phyloP scores from a whole-genome alignment of 73 alveolate genomes.

The Loxodes magnus region DNA sequence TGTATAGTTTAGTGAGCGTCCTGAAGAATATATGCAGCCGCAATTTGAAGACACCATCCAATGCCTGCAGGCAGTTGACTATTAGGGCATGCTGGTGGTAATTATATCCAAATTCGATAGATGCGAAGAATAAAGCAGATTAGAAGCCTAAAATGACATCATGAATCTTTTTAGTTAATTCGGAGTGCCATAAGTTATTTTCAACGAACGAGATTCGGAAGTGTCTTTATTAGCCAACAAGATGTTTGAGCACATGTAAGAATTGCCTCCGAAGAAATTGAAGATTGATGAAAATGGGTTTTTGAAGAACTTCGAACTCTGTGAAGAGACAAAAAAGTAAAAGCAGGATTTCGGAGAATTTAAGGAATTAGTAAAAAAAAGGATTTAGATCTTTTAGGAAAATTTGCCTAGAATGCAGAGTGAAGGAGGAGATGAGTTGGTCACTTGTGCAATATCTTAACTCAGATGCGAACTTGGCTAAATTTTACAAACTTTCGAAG shows the following conservation, averaged over 20 bases:
- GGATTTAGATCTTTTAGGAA: not conserved
- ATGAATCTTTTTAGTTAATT: not conserved
- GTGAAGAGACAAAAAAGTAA: not conserved
- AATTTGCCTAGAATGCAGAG: not conserved
- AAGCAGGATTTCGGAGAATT: not conserved
- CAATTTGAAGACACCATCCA: not conserved
- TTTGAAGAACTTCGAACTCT: not conserved
- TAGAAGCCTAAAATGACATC: not conserved
- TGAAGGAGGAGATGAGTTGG: not conserved
- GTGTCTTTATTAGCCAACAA: not conserved
- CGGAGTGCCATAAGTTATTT: not conserved
- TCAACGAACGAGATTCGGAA: not conserved
- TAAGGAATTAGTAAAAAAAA: not conserved
- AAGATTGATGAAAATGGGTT: not conserved
- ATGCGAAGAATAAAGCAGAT: not conserved
- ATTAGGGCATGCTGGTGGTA: not conserved
- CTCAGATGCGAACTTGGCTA: not conserved
- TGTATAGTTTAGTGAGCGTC: not conserved
- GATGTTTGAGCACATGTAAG: not conserved
- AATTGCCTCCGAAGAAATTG: not conserved
- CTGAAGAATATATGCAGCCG: slow-evolving; percentile 1
- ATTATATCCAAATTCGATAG: not conserved
- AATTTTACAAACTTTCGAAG: not conserved
- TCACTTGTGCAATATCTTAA: not conserved
- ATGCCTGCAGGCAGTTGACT: not conserved